Evolutionary conservation across 495 filamentous ascomycete species (phyloP), one percentile per base, ranked within the genome.

Genomic region (Usnea hakonensis): DNA sequence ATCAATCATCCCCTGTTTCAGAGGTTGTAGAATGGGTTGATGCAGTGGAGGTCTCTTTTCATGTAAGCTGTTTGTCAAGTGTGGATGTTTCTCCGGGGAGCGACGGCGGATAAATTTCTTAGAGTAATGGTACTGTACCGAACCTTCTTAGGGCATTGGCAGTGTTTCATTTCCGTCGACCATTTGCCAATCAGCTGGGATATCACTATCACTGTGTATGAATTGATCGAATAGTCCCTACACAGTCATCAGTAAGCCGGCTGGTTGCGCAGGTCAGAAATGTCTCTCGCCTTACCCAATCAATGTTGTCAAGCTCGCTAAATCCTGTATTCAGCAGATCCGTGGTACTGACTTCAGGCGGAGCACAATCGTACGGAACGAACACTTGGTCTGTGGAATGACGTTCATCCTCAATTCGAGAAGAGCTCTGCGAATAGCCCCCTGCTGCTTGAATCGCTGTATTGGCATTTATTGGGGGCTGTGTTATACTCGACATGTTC

Each of bases 251-350:
- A 57, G 55, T 57, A 26, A 30, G 46, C 46, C 21, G 2, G 55
- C 9, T 2, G 7, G 8, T 16, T 38, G 10, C 13, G n/a, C 21
- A 37, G 6, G 17, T 41, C 2, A 38, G 17, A 41, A 41, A 1
- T 6, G 11, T 11, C 4, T 30, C 13, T 57, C 2, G 56, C 21
- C 40, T 59, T 16, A 59, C 57, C 57, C 57, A 59, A 28, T 59
- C 43, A 14, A 59, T 36, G 11, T 59, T 36, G 13, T 59, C 41
- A n/a, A 46, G 36, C 13, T 59, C 57, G 13, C 11, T 48, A 17
- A 59, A 59, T 14, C 46, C 38, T 23, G 40, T 59, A 16, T 46
- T 48, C 28, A 59, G 57, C 23, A 40, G 17, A 21, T 48, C 41
- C 6, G 43, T 21, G 23, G 19, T 16, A 21, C 2, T 14, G 9